A percentile compares a stretch with the other conserved stretches of the same genome.
phyloP scores from a whole-genome alignment of 441 rosid species.

The Sinapis alba region DNA sequence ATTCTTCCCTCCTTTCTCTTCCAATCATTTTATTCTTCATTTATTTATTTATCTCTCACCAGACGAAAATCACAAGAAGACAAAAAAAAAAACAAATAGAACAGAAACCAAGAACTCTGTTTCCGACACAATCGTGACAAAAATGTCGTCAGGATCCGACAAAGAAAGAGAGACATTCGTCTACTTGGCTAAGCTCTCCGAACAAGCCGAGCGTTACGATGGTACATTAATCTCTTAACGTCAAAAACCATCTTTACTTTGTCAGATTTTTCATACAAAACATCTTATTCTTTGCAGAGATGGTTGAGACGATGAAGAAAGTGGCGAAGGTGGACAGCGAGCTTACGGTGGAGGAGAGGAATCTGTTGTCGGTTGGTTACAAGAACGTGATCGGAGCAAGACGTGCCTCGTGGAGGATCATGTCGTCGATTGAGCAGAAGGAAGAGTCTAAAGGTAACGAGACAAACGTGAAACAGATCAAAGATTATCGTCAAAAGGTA shows the following conservation, averaged over 20 bases:
- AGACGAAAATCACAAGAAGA: background rate
- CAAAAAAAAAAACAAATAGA: background rate
- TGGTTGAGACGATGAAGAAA: slow-evolving; percentile 96
- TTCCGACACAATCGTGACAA: background rate
- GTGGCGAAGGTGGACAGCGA: slow-evolving; percentile 82
- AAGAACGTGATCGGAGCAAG: slow-evolving; percentile 90
- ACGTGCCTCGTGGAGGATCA: slow-evolving; percentile 89
- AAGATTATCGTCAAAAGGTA: slow-evolving; percentile 87
- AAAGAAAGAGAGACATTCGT: slow-evolving; percentile 88
- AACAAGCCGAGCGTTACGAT: slow-evolving; percentile 97
- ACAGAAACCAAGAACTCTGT: slow-evolving; percentile 4
- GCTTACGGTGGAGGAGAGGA: slow-evolving; percentile 89
- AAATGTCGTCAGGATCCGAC: slow-evolving; percentile 63
- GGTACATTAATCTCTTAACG: slow-evolving; percentile 42
- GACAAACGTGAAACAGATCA: slow-evolving; percentile 74
- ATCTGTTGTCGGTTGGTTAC: slow-evolving; percentile 88
- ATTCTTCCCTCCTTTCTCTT: slow-evolving; percentile 29
- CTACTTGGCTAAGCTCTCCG: slow-evolving; percentile 95
- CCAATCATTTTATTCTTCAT: slow-evolving; percentile 28
- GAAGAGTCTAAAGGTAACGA: slow-evolving; percentile 89
- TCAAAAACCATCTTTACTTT: background rate
- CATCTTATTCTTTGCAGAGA: slow-evolving; percentile 52
- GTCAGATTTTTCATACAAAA: background rate
- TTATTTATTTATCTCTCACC: background rate
- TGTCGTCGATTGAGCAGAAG: slow-evolving; percentile 95